Evolutionary conservation across 805 yeast species (phyloP).

Genomic region (Saccharomyces eubayanus): DNA sequence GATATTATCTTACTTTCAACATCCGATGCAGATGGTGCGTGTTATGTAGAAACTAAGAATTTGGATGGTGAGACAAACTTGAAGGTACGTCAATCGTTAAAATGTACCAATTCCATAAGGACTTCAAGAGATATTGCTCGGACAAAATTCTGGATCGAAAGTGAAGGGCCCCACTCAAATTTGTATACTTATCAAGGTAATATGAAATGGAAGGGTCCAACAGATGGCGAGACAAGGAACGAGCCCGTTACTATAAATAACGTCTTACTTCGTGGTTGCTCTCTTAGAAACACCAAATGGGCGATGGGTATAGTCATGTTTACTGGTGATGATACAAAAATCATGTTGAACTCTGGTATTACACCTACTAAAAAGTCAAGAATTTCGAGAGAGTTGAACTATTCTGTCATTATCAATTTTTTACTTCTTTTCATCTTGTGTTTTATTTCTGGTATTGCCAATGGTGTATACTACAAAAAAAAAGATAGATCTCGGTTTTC

Average conservation of each 20-base stretch:
- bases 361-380: constrained; percentile 74
- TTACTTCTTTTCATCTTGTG: constrained; percentile 55
- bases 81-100: constrained; percentile 67
- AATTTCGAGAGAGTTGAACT: constrained; percentile 64
- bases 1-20: constrained; percentile 58
- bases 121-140: constrained; percentile 42
- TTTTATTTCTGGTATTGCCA: constrained; percentile 59
- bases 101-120: constrained; percentile 45
- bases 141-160: constrained; percentile 58
- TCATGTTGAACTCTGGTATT: constrained; percentile 71
- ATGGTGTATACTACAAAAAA: constrained; percentile 54
- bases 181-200: constrained; percentile 72
- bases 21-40: constrained; percentile 59
- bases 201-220: constrained; percentile 40
- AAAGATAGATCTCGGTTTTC: constrained; percentile 45
- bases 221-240: constrained; percentile 28
- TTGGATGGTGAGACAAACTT: constrained; percentile 75
- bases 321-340: constrained; percentile 74
- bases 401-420: constrained; percentile 62
- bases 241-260: constrained; percentile 68
- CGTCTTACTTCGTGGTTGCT: constrained; percentile 64
- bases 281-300: constrained; percentile 78
- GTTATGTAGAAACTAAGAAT: constrained; percentile 74
- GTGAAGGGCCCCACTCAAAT: constrained; percentile 79
- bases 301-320: constrained; percentile 67